Conservation (phyloP, 1,284 basidiomycete genomes). For the Tilletiopsis washingtonensis region DNA sequence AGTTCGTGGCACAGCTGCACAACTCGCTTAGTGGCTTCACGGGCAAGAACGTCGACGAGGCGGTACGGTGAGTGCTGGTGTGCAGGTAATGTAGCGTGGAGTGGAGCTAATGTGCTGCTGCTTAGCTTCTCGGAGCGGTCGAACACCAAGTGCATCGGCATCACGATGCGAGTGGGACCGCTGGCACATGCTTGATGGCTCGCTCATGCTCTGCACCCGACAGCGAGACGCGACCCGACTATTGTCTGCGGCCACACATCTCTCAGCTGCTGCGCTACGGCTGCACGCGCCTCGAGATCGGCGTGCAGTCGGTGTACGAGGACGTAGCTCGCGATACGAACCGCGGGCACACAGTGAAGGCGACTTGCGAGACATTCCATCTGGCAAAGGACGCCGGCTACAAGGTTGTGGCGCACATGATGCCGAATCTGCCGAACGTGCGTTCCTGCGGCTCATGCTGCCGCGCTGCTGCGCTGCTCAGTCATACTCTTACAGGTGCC, state of each 20-base stretch:
- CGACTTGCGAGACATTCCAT: conserved; percentile 95
- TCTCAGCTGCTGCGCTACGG: conserved; percentile 99
- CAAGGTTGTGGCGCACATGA: conserved; percentile 65
- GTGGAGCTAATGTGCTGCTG: no score
- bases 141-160: conserved; percentile 96
- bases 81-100: no score
- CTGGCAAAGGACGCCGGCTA: conserved; percentile 97
- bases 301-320: conserved; percentile 97
- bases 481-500: background rate
- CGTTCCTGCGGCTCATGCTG: conserved; percentile 50
- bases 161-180: conserved; percentile 62
- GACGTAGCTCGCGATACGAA: conserved; percentile 98
- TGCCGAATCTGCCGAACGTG: conserved; percentile 74
- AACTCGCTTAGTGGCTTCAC: conserved; percentile 95
- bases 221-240: conserved; percentile 87
- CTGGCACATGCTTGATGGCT: no score
- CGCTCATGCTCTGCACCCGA: background rate
- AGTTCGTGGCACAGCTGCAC: conserved; percentile 92
- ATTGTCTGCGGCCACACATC: conserved; percentile 92
- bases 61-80: conserved; percentile 66
- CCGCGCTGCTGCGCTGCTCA: background rate
- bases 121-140: conserved; percentile 69
- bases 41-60: conserved; percentile 83
- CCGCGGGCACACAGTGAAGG: conserved; percentile 87
- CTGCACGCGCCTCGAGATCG: conserved; percentile 95